Percentiles rank a stretch among this genome's conserved stretches.
Evolutionary conservation across 2,329 filamentous ascomycete species (phyloP).

Genomic region (Magnaporthiopsis incrustans): DNA sequence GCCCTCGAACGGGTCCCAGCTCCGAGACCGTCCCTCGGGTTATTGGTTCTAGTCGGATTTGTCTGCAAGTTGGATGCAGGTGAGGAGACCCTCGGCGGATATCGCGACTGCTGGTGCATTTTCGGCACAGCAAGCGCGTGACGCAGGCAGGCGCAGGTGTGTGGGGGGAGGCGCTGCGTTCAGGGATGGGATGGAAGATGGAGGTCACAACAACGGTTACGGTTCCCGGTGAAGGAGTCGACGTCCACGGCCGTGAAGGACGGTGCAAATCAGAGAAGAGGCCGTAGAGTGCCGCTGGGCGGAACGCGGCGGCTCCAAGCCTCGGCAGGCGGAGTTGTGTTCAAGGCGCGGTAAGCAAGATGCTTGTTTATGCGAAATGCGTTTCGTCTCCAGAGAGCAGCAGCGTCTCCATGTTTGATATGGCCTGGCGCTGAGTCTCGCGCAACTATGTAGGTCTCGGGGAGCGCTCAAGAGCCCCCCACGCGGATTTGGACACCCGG

Average conservation of each 20-base stretch:
- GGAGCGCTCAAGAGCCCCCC: neutral
- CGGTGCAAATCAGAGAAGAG: neutral
- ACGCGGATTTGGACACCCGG: neutral
- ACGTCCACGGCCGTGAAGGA: neutral
- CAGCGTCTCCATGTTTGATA: constrained; percentile 6
- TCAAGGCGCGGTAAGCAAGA: neutral
- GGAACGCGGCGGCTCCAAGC: neutral
- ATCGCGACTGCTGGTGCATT: constrained; percentile 89
- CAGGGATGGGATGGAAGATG: neutral
- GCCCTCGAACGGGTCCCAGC: constrained; percentile 32
- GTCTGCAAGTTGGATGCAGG: constrained; percentile 65
- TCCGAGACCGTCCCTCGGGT: constrained; percentile 54
- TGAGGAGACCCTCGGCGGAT: constrained; percentile 63
- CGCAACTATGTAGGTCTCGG: neutral
- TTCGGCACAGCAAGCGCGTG: constrained; percentile 18
- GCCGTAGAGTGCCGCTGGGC: neutral
- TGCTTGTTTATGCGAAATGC: constrained; percentile 1
- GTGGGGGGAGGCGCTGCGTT: constrained; percentile 9
- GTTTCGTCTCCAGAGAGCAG: constrained; percentile 2
- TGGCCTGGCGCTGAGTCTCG: neutral
- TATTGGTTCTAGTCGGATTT: constrained; percentile 66
- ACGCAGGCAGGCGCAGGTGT: constrained; percentile 4
- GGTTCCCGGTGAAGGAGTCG: neutral
- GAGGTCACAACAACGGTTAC: neutral
- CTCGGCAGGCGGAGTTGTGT: neutral